Percentiles rank a stretch among this genome's conserved stretches.
These are phyloP conservation scores for Euphrasia confusa DNA, from an alignment of 257 asterid species.

Conservation along the genomic window DNA sequence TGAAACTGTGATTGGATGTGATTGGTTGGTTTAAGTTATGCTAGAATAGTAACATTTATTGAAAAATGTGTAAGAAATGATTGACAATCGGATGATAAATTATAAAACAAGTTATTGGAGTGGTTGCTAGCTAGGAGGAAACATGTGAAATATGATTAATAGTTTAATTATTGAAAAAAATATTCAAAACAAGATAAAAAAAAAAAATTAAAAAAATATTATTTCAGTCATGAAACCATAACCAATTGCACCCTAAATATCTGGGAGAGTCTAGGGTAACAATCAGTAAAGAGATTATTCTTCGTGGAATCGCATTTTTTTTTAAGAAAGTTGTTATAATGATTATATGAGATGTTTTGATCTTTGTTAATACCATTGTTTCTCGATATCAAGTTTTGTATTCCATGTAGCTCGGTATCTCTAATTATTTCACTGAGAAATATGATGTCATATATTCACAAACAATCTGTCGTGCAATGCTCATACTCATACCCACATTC, in stretches of 20 bases:
- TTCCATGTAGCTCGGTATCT: slow-evolving; percentile 8
- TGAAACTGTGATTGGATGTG: no score
- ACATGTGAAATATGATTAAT: no score
- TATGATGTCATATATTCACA: slow-evolving; percentile 14
- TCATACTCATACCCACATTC: slow-evolving; percentile 3
- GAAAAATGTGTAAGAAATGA: no score
- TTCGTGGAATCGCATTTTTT: slow-evolving; percentile 7
- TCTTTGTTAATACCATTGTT: slow-evolving; percentile 15
- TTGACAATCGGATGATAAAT: no score
- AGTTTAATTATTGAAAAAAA: no score
- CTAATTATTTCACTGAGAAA: slow-evolving; percentile 18
- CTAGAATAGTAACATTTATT: no score
- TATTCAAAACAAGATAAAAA: no score
- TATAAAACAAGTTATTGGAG: no score
- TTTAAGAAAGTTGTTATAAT: slow-evolving; percentile 10
- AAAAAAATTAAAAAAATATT: no score
- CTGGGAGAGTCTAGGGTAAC: slow-evolving; percentile 1
- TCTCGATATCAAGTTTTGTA: slow-evolving; percentile 5
- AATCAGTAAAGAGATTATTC: slow-evolving; percentile 15
- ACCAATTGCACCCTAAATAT: background rate
- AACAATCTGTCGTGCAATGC: slow-evolving; percentile 16
- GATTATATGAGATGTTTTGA: background rate
- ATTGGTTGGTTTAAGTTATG: no score
- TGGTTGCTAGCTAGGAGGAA: no score
- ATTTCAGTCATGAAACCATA: no score